These are phyloP conservation scores for Puccinia triticina DNA, from an alignment of 1,284 basidiomycete species.

Conservation along the genomic window DNA sequence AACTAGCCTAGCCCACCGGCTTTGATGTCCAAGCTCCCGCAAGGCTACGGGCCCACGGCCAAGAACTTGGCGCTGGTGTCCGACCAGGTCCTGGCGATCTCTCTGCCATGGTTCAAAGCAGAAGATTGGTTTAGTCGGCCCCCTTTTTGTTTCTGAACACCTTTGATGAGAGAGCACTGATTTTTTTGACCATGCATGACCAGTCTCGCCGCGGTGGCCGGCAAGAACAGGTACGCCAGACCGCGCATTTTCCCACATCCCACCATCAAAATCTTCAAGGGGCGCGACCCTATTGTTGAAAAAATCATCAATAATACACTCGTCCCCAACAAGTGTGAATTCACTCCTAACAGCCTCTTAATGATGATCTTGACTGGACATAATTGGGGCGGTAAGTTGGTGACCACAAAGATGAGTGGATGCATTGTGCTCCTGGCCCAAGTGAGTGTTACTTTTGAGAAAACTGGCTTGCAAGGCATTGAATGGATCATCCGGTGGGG, in stretches of 20 bases:
- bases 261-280: not conserved
- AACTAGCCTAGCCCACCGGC: too few species aligned
- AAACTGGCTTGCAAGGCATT: too few species aligned
- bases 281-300: slow-evolving; percentile 47
- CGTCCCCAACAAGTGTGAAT: slow-evolving; percentile 27
- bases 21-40: too few species aligned
- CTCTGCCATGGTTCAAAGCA: too few species aligned
- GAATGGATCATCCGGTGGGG: slow-evolving; percentile 27
- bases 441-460: not conserved
- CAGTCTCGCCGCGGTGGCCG: not conserved
- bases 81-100: too few species aligned
- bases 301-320: slow-evolving; percentile 4
- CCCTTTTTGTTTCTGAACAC: too few species aligned
- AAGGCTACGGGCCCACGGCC: too few species aligned
- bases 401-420: slow-evolving; percentile 56
- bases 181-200: too few species aligned
- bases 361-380: slow-evolving; percentile 58
- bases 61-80: not conserved
- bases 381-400: slow-evolving; percentile 60
- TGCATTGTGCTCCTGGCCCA: slow-evolving; percentile 58
- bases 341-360: not conserved
- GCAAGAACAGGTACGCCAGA: slow-evolving; percentile 22
- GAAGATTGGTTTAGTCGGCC: too few species aligned
- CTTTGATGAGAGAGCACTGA: too few species aligned
- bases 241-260: slow-evolving; percentile 13